Evolutionary conservation across 2,329 filamentous ascomycete genomes (phyloP).

Genomic region (Ophiostoma sp.): DNA sequence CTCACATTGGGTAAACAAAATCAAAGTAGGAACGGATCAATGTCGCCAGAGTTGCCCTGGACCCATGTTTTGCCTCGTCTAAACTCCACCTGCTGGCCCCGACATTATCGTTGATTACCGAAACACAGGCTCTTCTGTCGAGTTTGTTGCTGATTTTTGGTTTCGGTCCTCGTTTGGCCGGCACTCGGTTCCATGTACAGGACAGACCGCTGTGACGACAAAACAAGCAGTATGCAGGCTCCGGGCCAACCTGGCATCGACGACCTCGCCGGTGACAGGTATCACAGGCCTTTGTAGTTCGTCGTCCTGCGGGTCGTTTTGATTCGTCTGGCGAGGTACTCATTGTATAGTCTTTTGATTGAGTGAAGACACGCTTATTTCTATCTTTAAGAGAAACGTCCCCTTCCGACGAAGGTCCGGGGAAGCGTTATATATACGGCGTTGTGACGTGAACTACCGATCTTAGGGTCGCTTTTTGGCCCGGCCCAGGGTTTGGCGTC

Average conservation of each 20-base stretch:
- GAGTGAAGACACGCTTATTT: background rate
- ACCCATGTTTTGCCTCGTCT: slow-evolving; percentile 11
- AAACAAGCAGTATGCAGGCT: slow-evolving; percentile 1
- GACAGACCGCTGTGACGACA: slow-evolving; percentile 2
- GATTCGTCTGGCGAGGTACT: background rate
- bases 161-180: slow-evolving; percentile 21
- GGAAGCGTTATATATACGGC: background rate
- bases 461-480: background rate
- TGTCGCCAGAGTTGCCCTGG: background rate
- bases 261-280: slow-evolving; percentile 19
- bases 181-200: slow-evolving; percentile 17
- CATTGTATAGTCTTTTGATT: background rate
- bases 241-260: background rate
- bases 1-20: slow-evolving; percentile 27
- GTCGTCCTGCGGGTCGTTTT: background rate
- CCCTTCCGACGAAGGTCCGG: too few species aligned
- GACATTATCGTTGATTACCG: too few species aligned
- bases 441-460: background rate
- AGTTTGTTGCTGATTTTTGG: background rate
- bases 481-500: background rate
- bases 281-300: slow-evolving; percentile 21
- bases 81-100: background rate
- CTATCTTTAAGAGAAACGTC: too few species aligned
- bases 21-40: slow-evolving; percentile 21
- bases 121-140: too few species aligned